Evolutionary conservation across 805 yeast genomes (phyloP).

Genomic region (Candida bentonensis): DNA sequence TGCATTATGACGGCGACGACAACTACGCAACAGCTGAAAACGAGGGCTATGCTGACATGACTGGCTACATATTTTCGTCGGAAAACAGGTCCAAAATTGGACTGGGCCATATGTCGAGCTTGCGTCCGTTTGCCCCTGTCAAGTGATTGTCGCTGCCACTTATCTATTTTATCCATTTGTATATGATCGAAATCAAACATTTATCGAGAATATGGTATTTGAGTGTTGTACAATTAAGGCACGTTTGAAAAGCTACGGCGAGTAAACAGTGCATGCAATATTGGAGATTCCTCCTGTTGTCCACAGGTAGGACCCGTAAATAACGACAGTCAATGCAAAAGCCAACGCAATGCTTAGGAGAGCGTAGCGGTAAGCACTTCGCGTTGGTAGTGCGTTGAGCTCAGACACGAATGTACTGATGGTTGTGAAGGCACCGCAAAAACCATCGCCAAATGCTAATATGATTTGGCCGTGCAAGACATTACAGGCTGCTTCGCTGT

Average conservation of each 20-base stretch:
- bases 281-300: slow-evolving; percentile 13
- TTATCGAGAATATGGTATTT: no score
- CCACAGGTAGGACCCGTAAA: slow-evolving; percentile 67
- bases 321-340: slow-evolving; percentile 38
- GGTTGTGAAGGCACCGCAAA: slow-evolving; percentile 60
- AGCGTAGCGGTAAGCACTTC: slow-evolving; percentile 38
- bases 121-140: slow-evolving; percentile 1
- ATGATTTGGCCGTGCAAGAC: slow-evolving; percentile 35
- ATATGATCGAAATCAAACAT: no score
- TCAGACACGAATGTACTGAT: slow-evolving; percentile 70
- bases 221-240: no score
- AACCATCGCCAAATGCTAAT: slow-evolving; percentile 46
- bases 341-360: slow-evolving; percentile 30
- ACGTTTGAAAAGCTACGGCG: neutral
- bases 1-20: slow-evolving; percentile 54
- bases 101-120: neutral
- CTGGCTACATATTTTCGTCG: slow-evolving; percentile 5
- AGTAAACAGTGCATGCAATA: neutral
- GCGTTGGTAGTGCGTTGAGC: slow-evolving; percentile 26
- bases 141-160: no score
- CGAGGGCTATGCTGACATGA: slow-evolving; percentile 11
- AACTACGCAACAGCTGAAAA: slow-evolving; percentile 31
- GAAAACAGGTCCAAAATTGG: neutral
- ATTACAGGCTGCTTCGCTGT: slow-evolving; percentile 27
- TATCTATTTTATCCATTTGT: neutral